phyloP scores from a whole-genome alignment of 345 rosid species.

The Hibiscus trionum region DNA sequence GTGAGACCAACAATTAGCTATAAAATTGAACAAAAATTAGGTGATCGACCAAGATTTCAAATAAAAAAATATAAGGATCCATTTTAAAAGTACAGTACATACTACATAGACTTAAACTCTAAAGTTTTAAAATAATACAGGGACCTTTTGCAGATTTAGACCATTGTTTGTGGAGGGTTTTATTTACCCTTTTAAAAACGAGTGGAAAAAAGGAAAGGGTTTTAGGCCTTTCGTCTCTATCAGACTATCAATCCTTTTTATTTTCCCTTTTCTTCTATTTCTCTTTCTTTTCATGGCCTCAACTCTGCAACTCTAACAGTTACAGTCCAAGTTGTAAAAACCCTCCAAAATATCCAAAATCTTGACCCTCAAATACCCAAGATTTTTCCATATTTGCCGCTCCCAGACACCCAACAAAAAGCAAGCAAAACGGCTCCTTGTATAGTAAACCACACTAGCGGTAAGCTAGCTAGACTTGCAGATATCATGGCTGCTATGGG shows the following conservation, averaged over 20 bases:
- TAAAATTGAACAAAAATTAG: too few relatives aligned
- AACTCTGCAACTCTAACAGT: slow-evolving; percentile 7
- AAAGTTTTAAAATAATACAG: too few relatives aligned
- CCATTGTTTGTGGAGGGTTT: neutral
- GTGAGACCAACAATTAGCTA: too few relatives aligned
- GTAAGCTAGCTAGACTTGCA: slow-evolving; percentile 50
- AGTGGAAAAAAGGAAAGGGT: slow-evolving; percentile 17
- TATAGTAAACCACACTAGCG: slow-evolving; percentile 11
- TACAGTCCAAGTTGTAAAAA: slow-evolving; percentile 26
- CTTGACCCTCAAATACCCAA: neutral
- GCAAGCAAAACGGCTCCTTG: slow-evolving; percentile 36
- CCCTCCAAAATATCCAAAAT: neutral
- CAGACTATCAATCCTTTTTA: neutral
- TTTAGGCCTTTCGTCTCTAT: slow-evolving; percentile 7
- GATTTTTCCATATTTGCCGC: slow-evolving; percentile 6
- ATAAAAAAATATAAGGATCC: too few relatives aligned
- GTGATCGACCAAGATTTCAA: too few relatives aligned
- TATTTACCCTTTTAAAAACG: neutral
- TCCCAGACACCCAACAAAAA: neutral
- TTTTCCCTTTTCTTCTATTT: neutral
- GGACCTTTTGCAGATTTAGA: too few relatives aligned
- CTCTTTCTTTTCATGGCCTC: slow-evolving; percentile 12
- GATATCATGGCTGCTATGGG: slow-evolving; percentile 56
- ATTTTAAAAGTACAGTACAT: too few relatives aligned
- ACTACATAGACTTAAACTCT: too few relatives aligned